Evolutionary conservation across 2,329 filamentous ascomycete species (phyloP), one percentile per base, ranked within the genome.

Genomic region (Pseudogymnoascus sp.): DNA sequence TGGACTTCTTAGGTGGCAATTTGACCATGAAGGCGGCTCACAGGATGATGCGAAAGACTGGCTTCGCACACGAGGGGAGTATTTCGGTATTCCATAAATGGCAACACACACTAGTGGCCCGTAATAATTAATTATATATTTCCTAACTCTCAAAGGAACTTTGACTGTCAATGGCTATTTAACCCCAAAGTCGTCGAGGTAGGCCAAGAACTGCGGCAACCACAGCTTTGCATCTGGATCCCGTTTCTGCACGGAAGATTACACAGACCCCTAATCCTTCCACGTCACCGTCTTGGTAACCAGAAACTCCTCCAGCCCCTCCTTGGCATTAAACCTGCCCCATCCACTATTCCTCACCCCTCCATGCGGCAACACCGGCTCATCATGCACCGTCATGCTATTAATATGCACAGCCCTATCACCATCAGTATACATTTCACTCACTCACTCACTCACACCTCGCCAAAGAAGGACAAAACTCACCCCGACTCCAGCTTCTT

Each of bases 1-100:
- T n/a, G 75, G 82, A 35, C 78, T 84, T 57, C 78, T 87, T 72
- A 77, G 80, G 64, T 88, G 84, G 83, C 85, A 88, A 69, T 76
- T 88, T 53, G 77, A 82, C 36, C 11, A 60, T 22, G 59, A 33
- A 37, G n/a, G 28, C 9, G 20, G 22, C 7, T 22, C 37, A 38
- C 15, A 25, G 38, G 59, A 35, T 15, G 41, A 59, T 22, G 57
- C 57, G 14, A 36, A 39, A 28, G 11, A 8, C n/a, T 59, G 57
- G 58, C 36, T 59, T 37, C 37, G 22, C 35, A 30, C 33, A 18
- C 33, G 22, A 30, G 22, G 37, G 22, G 58, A 25, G n/a, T 6
- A 15, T 35, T 9, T 58, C n/a, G 50, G 50, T 36, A 36, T 57
- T 57, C 50, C 12, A 22, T 41, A 22, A 22, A 11, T 8, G 5